A percentile compares a stretch with the other conserved stretches of the same genome.
phyloP scores from a whole-genome alignment of 441 rosid genomes.

The Geranium incanum region DNA sequence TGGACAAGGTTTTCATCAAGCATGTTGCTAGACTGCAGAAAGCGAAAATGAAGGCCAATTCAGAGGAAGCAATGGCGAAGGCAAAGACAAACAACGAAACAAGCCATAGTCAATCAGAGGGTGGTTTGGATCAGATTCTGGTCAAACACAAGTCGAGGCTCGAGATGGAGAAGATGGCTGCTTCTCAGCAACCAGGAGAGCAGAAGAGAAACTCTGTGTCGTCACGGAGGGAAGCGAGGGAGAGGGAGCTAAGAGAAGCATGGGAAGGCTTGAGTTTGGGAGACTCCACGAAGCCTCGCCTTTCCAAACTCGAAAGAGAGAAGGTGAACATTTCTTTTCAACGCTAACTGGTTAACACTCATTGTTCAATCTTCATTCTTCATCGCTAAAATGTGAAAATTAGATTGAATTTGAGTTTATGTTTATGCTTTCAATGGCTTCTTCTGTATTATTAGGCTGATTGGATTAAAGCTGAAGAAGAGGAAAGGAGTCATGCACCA shows the following conservation, averaged over 20 bases:
- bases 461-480: slow-evolving; percentile 83
- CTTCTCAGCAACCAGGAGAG: slow-evolving; percentile 29
- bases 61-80: slow-evolving; percentile 26
- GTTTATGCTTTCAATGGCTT: slow-evolving; percentile 14
- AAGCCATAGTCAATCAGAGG: not conserved
- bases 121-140: slow-evolving; percentile 21
- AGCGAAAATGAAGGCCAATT: slow-evolving; percentile 36
- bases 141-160: slow-evolving; percentile 36
- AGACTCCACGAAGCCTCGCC: slow-evolving; percentile 55
- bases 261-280: slow-evolving; percentile 92
- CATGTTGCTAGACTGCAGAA: slow-evolving; percentile 52
- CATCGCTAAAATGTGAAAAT: not conserved
- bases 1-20: slow-evolving; percentile 54
- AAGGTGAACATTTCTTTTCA: slow-evolving; percentile 38
- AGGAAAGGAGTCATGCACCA: slow-evolving; percentile 41
- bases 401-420: not conserved
- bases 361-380: not conserved
- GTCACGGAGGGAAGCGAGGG: slow-evolving; percentile 58
- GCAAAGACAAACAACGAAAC: not conserved
- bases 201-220: slow-evolving; percentile 25
- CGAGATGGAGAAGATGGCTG: slow-evolving; percentile 41
- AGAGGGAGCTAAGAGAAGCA: slow-evolving; percentile 73
- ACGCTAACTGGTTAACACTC: too few relatives aligned
- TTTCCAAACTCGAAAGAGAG: slow-evolving; percentile 72
- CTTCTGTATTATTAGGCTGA: slow-evolving; percentile 39